Evolutionary conservation across 441 rosid genomes (phyloP).

Genomic region (Breynia disticha): DNA sequence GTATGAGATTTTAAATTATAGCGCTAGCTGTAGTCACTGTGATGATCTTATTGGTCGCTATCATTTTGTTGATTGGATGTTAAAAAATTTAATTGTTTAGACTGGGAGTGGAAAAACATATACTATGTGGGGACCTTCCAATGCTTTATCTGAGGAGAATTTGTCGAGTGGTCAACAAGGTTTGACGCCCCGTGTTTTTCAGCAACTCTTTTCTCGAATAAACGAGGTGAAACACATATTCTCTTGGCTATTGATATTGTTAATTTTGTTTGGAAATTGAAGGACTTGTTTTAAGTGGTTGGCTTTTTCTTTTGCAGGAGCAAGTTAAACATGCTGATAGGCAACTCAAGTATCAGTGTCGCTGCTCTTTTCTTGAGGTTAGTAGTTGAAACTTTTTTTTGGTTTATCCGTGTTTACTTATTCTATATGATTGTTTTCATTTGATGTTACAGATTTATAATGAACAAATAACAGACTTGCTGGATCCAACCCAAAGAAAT

Average conservation of each 20-base stretch:
- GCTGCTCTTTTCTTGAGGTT: constrained; percentile 99
- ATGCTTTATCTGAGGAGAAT: constrained; percentile 61
- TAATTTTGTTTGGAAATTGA: background rate
- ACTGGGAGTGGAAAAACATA: constrained; percentile 99
- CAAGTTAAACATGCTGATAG: constrained; percentile 72
- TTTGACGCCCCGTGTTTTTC: constrained; percentile 87
- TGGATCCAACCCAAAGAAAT: constrained; percentile 83
- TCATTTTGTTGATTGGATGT: constrained; percentile 8
- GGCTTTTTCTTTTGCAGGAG: constrained; percentile 46
- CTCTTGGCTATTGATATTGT: background rate
- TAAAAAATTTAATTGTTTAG: constrained; percentile 31
- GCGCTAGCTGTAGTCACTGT: background rate
- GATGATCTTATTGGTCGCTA: constrained; percentile 5
- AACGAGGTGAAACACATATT: constrained; percentile 47
- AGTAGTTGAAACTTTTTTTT: constrained; percentile 9
- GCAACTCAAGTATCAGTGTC: constrained; percentile 92
- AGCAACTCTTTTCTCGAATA: constrained; percentile 70
- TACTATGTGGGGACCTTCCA: constrained; percentile 98
- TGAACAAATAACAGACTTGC: constrained; percentile 94
- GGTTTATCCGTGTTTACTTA: background rate
- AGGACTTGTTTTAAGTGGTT: background rate
- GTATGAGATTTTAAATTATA: constrained; percentile 1
- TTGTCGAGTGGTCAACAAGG: constrained; percentile 76
- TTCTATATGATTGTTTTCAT: constrained; percentile 9
- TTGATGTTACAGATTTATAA: constrained; percentile 75